phyloP scores from a whole-genome alignment of 2,329 filamentous ascomycete genomes.

The Talaromyces sp. region DNA sequence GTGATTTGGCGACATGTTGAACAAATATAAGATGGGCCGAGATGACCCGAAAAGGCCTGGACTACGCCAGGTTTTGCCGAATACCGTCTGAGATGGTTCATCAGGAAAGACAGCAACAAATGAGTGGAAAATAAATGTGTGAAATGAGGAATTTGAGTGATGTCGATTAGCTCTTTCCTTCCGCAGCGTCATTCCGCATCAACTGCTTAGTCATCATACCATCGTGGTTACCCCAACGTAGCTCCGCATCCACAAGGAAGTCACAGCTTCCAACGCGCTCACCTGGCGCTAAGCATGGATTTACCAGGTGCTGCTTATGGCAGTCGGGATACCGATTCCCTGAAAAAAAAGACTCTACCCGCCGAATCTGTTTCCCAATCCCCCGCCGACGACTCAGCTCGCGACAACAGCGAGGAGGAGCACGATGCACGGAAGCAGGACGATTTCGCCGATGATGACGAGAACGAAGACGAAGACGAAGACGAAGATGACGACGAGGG shows the following conservation, averaged over 20 bases:
- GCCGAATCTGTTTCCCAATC: not conserved
- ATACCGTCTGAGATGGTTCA: not conserved
- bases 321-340: not conserved
- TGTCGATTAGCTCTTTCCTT: not conserved
- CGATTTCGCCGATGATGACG: conserved; percentile 17
- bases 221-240: conserved; percentile 7
- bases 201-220: conserved; percentile 17
- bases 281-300: conserved; percentile 17
- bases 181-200: conserved; percentile 11
- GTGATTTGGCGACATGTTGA: conserved; percentile 30
- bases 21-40: conserved; percentile 25
- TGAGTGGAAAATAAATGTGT: not conserved
- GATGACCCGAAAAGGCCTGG: conserved; percentile 23
- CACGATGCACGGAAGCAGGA: conserved; percentile 18
- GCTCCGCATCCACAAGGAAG: conserved; percentile 12
- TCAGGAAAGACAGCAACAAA: not conserved
- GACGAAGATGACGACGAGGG: conserved; percentile 41
- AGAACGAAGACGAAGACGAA: conserved; percentile 33
- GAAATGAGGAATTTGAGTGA: not conserved
- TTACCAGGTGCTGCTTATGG: conserved; percentile 10
- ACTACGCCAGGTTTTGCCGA: not conserved
- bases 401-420: conserved; percentile 18
- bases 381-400: not conserved
- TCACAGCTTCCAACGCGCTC: conserved; percentile 12
- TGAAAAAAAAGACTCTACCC: not conserved